These are phyloP conservation scores for Daldinia bambusicola DNA, from an alignment of 495 filamentous ascomycete species.

Conservation along the genomic window DNA sequence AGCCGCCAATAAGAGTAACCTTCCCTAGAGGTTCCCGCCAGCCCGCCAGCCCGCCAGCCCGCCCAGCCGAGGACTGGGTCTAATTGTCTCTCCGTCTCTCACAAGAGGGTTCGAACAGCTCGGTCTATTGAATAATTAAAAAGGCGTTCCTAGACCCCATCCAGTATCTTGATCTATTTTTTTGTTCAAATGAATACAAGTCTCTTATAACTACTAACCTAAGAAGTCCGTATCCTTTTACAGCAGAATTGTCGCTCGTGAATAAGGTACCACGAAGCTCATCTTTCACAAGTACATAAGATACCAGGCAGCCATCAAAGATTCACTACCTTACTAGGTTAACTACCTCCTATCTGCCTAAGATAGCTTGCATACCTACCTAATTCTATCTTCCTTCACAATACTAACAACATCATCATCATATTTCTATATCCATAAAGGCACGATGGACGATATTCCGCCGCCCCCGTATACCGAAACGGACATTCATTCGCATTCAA, in stretches of 20 bases:
- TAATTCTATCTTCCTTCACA: slow-evolving; percentile 14
- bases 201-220: background rate
- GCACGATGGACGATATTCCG: slow-evolving; percentile 51
- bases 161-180: background rate
- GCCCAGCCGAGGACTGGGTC: background rate
- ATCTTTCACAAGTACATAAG: background rate
- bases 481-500: slow-evolving; percentile 57
- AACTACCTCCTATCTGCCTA: background rate
- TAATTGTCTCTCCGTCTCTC: slow-evolving; percentile 10
- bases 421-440: slow-evolving; percentile 14
- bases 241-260: background rate
- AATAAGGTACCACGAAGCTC: background rate
- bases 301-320: background rate
- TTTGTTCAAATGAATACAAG: background rate
- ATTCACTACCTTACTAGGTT: too few relatives aligned
- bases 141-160: slow-evolving; percentile 17
- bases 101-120: slow-evolving; percentile 16
- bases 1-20: slow-evolving; percentile 31
- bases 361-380: too few relatives aligned
- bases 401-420: slow-evolving; percentile 8
- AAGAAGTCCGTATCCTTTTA: background rate
- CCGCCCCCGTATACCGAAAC: slow-evolving; percentile 63
- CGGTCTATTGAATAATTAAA: slow-evolving; percentile 22
- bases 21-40: background rate
- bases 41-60: too few relatives aligned